phyloP scores from a whole-genome alignment of 2,329 filamentous ascomycete genomes.

The Berkeleyomyces basicola region DNA sequence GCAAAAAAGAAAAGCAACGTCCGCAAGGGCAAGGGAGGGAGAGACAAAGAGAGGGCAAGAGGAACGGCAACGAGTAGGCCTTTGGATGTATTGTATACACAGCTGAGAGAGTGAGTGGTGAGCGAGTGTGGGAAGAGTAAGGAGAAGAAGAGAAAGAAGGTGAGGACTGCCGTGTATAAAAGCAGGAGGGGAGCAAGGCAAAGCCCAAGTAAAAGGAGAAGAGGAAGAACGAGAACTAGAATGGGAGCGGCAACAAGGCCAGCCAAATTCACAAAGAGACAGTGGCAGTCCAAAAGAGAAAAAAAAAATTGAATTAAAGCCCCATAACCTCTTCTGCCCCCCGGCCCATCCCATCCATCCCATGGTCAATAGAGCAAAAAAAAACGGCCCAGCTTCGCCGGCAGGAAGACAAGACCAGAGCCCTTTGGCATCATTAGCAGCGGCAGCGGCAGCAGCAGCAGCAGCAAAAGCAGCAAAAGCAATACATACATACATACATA shows the following conservation, averaged over 20 bases:
- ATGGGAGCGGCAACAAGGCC: not conserved
- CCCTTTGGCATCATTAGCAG: not conserved
- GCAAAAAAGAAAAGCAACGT: not conserved
- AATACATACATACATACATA: not conserved
- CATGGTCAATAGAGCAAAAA: not conserved
- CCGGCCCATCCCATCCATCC: not conserved
- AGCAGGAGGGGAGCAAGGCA: not conserved
- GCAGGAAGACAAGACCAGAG: not conserved
- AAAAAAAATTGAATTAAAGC: not conserved
- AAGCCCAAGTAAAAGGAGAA: not conserved
- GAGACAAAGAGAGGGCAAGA: not conserved
- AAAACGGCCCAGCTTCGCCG: not conserved
- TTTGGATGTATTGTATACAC: too few species aligned
- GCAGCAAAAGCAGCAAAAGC: not conserved
- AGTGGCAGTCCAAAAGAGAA: not conserved
- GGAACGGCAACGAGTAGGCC: not conserved
- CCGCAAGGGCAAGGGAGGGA: not conserved
- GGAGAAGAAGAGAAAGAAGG: not conserved
- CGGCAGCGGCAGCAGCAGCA: not conserved
- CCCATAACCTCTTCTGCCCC: not conserved
- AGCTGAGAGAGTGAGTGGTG: not conserved
- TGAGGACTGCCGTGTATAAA: too few species aligned
- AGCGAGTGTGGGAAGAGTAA: not conserved
- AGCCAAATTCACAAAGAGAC: not conserved
- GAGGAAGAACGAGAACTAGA: not conserved